Evolutionary conservation across 1,139 yeast genomes (phyloP).

Genomic region (Yamadazyma atlantica): DNA sequence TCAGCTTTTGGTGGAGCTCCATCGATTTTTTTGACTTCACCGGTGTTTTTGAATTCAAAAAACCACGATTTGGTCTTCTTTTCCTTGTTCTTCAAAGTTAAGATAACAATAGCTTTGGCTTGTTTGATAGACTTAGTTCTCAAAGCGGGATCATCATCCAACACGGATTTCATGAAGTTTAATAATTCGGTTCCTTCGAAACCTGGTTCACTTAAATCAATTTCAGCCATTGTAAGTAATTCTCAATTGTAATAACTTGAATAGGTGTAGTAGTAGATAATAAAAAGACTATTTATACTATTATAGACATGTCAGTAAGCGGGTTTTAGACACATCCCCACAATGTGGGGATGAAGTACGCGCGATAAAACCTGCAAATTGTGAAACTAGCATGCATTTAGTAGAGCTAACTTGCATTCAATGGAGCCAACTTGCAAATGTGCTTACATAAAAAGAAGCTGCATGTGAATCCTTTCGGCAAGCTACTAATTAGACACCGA

Average conservation of each 20-base stretch:
- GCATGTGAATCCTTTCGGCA: too few species aligned
- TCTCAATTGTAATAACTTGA: too few species aligned
- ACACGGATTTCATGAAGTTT: conserved; percentile 22
- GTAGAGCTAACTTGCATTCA: too few species aligned
- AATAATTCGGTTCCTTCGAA: conserved; percentile 25
- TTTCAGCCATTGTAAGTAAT: conserved; percentile 9
- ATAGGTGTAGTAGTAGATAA: too few species aligned
- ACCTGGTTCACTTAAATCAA: conserved; percentile 22
- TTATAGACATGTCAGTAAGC: too few species aligned
- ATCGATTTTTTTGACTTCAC: conserved; percentile 20
- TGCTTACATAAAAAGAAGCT: too few species aligned
- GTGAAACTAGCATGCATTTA: background rate
- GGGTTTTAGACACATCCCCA: too few species aligned
- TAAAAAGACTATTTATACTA: background rate
- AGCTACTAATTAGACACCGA: too few species aligned
- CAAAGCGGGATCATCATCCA: conserved; percentile 22
- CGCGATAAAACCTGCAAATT: background rate
- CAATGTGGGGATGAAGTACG: background rate
- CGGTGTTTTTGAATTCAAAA: conserved; percentile 21
- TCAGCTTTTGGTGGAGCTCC: conserved; percentile 22
- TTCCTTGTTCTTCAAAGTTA: conserved; percentile 21
- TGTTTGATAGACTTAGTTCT: conserved; percentile 19
- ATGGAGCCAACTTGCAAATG: too few species aligned
- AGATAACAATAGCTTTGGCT: conserved; percentile 21
- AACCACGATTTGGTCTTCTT: conserved; percentile 23